Evolutionary conservation across 225 moss, liverwort and hornwort genomes (phyloP).

Genomic region (Pleurozium schreberi): DNA sequence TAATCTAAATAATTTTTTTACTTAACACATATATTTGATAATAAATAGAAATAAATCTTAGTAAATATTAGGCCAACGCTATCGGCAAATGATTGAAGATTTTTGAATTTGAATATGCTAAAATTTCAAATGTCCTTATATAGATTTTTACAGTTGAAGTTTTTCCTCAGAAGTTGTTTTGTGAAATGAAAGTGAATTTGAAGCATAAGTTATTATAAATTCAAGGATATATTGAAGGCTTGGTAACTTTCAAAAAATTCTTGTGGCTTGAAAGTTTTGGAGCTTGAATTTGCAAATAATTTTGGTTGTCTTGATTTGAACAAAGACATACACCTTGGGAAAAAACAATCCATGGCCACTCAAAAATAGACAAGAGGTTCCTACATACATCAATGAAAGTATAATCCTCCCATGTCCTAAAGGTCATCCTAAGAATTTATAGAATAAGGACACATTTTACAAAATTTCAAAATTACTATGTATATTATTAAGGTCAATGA

Average conservation of each 20-base stretch:
- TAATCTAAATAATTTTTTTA: neutral
- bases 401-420: accelerated
- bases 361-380: neutral
- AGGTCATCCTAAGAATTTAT: neutral
- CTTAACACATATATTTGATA: neutral
- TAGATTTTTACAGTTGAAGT: neutral
- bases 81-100: neutral
- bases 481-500: too few relatives aligned
- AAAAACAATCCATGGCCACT: neutral
- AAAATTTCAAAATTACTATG: too few relatives aligned
- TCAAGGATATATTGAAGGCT: neutral
- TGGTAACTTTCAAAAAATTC: neutral
- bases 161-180: neutral
- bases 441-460: too few relatives aligned
- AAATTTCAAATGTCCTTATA: neutral
- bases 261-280: neutral
- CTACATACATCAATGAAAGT: too few relatives aligned
- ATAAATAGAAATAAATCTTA: too few relatives aligned
- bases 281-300: neutral
- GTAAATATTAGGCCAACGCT: neutral
- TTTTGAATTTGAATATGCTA: neutral
- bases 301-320: neutral
- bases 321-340: too few relatives aligned
- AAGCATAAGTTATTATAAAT: neutral
- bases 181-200: neutral